Percentiles rank a stretch among this genome's conserved stretches.
These are phyloP conservation scores for Gardenia jasminoides DNA, from an alignment of 257 asterid species.

Conservation along the genomic window DNA sequence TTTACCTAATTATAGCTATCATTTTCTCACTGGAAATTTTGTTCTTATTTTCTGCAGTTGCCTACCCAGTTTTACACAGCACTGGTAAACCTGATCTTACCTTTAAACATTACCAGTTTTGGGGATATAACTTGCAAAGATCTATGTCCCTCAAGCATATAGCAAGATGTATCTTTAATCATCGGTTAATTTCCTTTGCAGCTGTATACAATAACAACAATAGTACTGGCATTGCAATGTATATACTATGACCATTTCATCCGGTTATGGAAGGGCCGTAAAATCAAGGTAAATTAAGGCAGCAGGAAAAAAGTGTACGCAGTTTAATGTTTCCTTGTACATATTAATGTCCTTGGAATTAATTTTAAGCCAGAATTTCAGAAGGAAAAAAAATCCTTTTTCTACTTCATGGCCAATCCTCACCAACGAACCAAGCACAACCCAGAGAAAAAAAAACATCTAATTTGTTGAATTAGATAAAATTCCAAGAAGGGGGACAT, in stretches of 20 bases:
- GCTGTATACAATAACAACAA: slow-evolving; percentile 46
- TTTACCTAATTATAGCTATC: too few relatives aligned
- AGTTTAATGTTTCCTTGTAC: background rate
- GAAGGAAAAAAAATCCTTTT: too few relatives aligned
- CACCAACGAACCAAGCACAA: too few relatives aligned
- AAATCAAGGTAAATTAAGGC: slow-evolving; percentile 17
- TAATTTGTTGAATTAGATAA: too few relatives aligned
- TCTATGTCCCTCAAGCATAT: background rate
- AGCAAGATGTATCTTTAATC: background rate
- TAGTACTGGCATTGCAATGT: slow-evolving; percentile 52
- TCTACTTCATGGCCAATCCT: too few relatives aligned
- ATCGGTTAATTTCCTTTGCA: slow-evolving; percentile 9
- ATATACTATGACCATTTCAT: slow-evolving; percentile 43
- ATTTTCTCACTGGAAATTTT: background rate
- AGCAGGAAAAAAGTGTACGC: background rate
- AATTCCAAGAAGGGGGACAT: too few relatives aligned
- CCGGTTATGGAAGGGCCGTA: slow-evolving; percentile 14
- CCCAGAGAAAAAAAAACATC: too few relatives aligned
- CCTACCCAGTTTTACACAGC: slow-evolving; percentile 70
- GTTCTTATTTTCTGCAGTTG: slow-evolving; percentile 37
- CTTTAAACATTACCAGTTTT: background rate
- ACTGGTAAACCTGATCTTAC: slow-evolving; percentile 32
- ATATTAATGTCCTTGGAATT: background rate
- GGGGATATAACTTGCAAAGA: background rate
- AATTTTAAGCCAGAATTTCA: background rate